Evolutionary conservation across 106 monocot genomes (phyloP), one percentile per base, ranked within the genome.

Genomic region (Dendrobium huoshanense): DNA sequence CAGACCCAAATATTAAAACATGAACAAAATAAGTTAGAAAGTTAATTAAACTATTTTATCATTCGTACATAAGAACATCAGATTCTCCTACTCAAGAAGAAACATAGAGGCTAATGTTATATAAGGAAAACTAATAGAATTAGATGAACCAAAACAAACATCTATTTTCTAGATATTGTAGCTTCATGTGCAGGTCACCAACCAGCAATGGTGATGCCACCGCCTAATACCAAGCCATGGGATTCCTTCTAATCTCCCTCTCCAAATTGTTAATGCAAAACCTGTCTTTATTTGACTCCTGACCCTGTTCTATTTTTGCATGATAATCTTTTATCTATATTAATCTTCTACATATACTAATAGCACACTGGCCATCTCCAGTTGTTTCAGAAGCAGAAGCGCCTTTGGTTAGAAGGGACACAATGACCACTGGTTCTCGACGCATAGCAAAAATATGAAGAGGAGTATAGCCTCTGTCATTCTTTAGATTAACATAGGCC

Each of bases 101-200:
- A 51, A 51, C 51, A 51, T 51, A 9, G 3, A 15, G 51, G 51
- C 51, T 48, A 15, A 51, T 51, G 10, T 10, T 51, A 48, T 11
- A 37, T 37, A 37, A 37, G 37, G 3, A 37, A 37, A 37, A 37
- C 37, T 37, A 37, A 37, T 0, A 13, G 3, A 51, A 13, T 13
- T 3, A 13, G 1, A 24, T 15, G 49, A 47, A 73, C 29, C 24
- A 81, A 74, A 74, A 40, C 83, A 73, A 7, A 94, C 97, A 94
- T 92, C 97, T 92, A 58, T 98, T 92, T 84, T 98, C 97, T 54
- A 98, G 78, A 65, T 98, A 92, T 19, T 91, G 75, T 78, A 98
- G 92, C 20, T 92, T 94, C 85, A 89, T 87, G 48, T 92, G 91
- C 42, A 98, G 83, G 79, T 89, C 82, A 45, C 92, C 94, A 20